These are phyloP conservation scores for Parachaetomium inaequale DNA, from an alignment of 495 filamentous ascomycete genomes.

Conservation along the genomic window DNA sequence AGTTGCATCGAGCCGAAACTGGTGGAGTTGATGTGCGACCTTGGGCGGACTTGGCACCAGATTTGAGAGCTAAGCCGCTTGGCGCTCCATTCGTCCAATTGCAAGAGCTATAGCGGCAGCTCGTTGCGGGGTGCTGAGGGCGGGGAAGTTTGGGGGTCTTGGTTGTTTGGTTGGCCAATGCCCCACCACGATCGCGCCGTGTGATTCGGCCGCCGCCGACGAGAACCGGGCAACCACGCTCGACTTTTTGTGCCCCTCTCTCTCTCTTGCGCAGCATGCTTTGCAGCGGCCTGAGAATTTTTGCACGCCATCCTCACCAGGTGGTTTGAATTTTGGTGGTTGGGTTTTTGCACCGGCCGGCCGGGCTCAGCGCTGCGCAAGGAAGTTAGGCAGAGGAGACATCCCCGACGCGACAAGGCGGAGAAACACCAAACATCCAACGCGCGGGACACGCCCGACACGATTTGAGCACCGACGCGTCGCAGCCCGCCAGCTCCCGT, in stretches of 20 bases:
- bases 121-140: not conserved
- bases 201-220: not conserved
- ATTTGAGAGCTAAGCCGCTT: not conserved
- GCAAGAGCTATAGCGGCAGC: not conserved
- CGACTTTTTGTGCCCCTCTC: constrained; percentile 1
- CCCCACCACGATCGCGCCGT: not conserved
- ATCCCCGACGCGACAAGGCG: not conserved
- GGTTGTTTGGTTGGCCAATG: constrained; percentile 3
- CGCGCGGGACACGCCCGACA: constrained; percentile 3
- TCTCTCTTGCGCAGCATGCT: not conserved
- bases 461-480: not conserved
- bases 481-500: not conserved
- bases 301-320: not conserved
- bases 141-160: constrained; percentile 6
- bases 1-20: not conserved
- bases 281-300: not conserved
- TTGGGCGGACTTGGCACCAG: constrained; percentile 2
- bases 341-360: constrained; percentile 7
- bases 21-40: not conserved
- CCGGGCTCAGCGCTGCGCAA: constrained; percentile 12
- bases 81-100: not conserved
- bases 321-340: constrained; percentile 1
- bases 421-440: not conserved
- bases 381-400: not conserved
- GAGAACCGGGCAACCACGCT: constrained; percentile 1